Evolutionary conservation across 176 grass and related monocot genomes (phyloP).

Genomic region (Triticum monococcum): DNA sequence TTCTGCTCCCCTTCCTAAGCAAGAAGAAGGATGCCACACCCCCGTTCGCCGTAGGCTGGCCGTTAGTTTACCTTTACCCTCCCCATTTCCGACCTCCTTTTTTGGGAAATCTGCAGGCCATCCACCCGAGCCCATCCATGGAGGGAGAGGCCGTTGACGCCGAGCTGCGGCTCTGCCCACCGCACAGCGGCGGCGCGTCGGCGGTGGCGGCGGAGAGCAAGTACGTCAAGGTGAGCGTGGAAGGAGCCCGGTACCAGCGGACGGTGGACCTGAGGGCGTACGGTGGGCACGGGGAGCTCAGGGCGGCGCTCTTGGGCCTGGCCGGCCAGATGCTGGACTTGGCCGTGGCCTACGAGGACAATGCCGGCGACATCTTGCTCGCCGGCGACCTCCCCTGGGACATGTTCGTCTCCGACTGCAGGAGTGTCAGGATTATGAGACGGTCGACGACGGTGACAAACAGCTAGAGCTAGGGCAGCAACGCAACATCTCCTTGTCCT

Average conservation of each 20-base stretch:
- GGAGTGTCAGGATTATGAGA: background rate
- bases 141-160: too few species aligned
- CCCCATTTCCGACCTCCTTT: too few species aligned
- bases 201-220: background rate
- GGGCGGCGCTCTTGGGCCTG: background rate
- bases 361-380: too few species aligned
- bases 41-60: too few species aligned
- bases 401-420: background rate
- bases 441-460: background rate
- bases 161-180: too few species aligned
- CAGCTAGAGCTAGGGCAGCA: background rate
- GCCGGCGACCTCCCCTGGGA: background rate
- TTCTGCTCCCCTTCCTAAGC: too few species aligned
- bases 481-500: too few species aligned
- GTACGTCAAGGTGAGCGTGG: background rate
- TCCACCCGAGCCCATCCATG: too few species aligned
- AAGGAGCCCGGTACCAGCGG: background rate
- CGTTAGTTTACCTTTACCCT: too few species aligned
- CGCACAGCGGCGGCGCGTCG: too few species aligned
- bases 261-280: background rate
- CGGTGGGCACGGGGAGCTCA: background rate
- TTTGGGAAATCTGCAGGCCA: too few species aligned
- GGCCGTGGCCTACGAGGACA: background rate
- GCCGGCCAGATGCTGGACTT: background rate
- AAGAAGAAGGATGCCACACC: too few species aligned